phyloP scores from a whole-genome alignment of 2,329 filamentous ascomycete species.

The Calonectria ilicicola region DNA sequence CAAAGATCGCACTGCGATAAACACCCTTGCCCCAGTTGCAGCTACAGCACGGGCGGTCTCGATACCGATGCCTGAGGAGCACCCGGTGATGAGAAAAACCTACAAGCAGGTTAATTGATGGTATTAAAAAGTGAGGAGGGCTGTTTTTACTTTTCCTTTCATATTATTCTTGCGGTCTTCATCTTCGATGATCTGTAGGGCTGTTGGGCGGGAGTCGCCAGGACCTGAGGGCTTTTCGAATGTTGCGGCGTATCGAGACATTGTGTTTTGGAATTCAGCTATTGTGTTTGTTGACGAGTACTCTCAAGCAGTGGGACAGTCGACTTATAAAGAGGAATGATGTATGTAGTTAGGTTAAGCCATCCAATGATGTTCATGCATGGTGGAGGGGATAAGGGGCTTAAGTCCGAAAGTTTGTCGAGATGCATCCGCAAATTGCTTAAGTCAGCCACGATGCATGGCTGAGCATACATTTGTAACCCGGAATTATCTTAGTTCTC shows the following conservation, averaged over 20 bases:
- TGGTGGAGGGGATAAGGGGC: too few species aligned
- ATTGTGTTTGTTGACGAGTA: too few species aligned
- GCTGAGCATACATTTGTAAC: too few species aligned
- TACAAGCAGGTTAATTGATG: not conserved
- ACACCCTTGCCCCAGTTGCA: not conserved
- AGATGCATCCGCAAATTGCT: too few species aligned
- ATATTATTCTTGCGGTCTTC: not conserved
- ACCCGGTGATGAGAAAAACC: not conserved
- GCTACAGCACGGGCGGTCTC: not conserved
- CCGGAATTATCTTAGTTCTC: too few species aligned
- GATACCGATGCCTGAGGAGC: not conserved
- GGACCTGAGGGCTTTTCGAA: not conserved
- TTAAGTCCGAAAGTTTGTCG: too few species aligned
- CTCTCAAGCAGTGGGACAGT: too few species aligned
- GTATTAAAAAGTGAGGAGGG: too few species aligned
- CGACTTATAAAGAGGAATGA: too few species aligned
- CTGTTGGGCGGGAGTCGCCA: not conserved
- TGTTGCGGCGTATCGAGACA: not conserved
- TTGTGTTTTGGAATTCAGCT: not conserved
- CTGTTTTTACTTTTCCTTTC: not conserved
- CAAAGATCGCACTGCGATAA: not conserved
- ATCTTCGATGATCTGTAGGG: not conserved
- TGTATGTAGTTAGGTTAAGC: too few species aligned
- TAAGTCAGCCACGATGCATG: too few species aligned
- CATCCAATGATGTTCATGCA: too few species aligned